Evolutionary conservation across 169 alveolate species (phyloP), one percentile per base, ranked within the genome.

Genomic region (Cryptosporidium sp.): DNA sequence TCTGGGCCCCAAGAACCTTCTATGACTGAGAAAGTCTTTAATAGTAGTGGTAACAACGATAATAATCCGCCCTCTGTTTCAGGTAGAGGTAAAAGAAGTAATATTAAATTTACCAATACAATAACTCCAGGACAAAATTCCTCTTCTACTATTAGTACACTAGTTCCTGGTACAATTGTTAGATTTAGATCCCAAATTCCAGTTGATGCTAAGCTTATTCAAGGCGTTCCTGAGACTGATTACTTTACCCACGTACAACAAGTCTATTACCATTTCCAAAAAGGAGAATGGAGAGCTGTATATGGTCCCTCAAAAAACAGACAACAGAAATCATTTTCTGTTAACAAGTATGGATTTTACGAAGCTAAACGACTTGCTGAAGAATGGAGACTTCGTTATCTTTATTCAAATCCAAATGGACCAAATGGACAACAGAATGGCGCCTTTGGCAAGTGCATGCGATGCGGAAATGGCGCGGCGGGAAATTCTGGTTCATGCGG

Each of bases 241-340:
- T 80, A 80, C 56, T 80, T 80, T 31, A 80, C 89, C 23, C 89
- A 80, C 21, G 89, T 80, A 14, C 89, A 80, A 1, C 89, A 80
- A 42, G 89, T 80, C 23, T 80, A 80, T 44, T 80, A 80, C 45
- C 89, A 80, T 44, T 80, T 80, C 65, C 89, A 80, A 44, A 80
- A 80, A 29, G 89, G 89, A 10, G 89, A 80, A 39, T 80, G 89
- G 89, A 35, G 89, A 18, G 89, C 89, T 6, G 89, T 80, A 42
- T 80, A 80, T 65, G 89, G 89, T 60, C 89, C 89, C 14, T 80
- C 89, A 26, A 80, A 80, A 26, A 80, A 80, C 52, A 80, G 89
- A 80, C 89, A 80, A 53, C 89, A 80, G 62, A 80, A 80, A 21
- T 80, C 89, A 2, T 80, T 80, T 65, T 80, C 89, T 3, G 89